Evolutionary conservation across 78 protist genomes (phyloP).

Genomic region (Dictyostelium purpureum): DNA sequence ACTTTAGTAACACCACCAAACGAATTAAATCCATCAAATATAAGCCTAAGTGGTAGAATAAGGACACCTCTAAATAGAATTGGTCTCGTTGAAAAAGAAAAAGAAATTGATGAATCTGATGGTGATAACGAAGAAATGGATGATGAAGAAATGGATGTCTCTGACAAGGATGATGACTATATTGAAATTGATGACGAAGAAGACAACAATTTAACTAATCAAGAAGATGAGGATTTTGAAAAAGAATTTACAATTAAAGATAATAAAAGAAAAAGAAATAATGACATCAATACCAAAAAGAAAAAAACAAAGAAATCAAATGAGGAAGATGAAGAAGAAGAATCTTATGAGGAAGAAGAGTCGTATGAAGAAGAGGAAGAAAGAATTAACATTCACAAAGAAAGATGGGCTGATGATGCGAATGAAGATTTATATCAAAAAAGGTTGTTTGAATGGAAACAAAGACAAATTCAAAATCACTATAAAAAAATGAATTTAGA

Average conservation of each 20-base stretch:
- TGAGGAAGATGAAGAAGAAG: not conserved
- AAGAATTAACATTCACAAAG: constrained; percentile 38
- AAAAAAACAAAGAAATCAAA: not conserved
- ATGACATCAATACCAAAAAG: not conserved
- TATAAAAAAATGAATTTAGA: not conserved
- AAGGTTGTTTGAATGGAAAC: constrained; percentile 51
- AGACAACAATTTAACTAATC: not conserved
- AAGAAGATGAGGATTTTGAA: constrained; percentile 7
- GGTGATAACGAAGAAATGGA: not conserved
- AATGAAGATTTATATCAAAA: constrained; percentile 26
- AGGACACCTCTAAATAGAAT: not conserved
- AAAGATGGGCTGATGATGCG: constrained; percentile 69
- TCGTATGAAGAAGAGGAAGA: constrained; percentile 21
- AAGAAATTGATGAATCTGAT: not conserved
- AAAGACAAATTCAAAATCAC: not conserved
- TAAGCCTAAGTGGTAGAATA: constrained; percentile 4
- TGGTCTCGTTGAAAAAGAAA: not conserved
- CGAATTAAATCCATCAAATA: not conserved
- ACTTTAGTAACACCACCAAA: not conserved
- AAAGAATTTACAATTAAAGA: not conserved
- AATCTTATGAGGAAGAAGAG: not conserved
- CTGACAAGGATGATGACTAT: not conserved
- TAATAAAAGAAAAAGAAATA: not conserved
- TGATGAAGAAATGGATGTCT: not conserved
- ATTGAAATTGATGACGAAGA: not conserved